Percentiles rank a stretch among this genome's conserved stretches.
Evolutionary conservation across 2,329 filamentous ascomycete genomes (phyloP).

Genomic region (Colletotrichum sp.): DNA sequence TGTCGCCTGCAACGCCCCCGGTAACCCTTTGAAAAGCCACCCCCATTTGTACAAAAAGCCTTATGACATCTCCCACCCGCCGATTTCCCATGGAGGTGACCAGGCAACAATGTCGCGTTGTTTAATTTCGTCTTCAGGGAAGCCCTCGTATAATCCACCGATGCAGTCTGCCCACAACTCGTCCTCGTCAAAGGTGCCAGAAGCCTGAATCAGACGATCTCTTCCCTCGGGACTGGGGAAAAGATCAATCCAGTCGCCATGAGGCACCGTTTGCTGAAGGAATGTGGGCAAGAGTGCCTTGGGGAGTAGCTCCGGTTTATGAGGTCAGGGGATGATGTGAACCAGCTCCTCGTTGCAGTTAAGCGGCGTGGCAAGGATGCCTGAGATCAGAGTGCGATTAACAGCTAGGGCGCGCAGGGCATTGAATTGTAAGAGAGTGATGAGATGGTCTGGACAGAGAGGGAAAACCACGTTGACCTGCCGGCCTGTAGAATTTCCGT

Average conservation of each 20-base stretch:
- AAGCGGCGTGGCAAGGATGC: conserved; percentile 31
- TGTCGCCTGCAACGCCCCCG: conserved; percentile 33
- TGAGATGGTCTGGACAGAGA: conserved; percentile 43
- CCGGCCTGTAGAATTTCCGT: conserved; percentile 19
- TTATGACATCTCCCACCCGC: conserved; percentile 44
- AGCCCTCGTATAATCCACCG: conserved; percentile 47
- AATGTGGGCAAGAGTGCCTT: conserved; percentile 38
- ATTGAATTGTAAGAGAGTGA: conserved; percentile 46
- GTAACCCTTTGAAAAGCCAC: conserved; percentile 30
- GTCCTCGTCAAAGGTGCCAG: conserved; percentile 43
- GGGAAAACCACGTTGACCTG: conserved; percentile 34
- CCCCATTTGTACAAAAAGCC: conserved; percentile 42
- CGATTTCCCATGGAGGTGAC: conserved; percentile 31
- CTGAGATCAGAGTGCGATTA: conserved; percentile 39
- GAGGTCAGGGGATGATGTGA: conserved; percentile 30
- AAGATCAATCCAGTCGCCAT: conserved; percentile 46
- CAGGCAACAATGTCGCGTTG: conserved; percentile 45
- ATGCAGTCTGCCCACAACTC: conserved; percentile 46
- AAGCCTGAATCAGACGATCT: conserved; percentile 40
- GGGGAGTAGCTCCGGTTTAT: conserved; percentile 31
- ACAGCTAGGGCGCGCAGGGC: conserved; percentile 38
- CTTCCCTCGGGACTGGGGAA: conserved; percentile 40
- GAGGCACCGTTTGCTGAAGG: conserved; percentile 40
- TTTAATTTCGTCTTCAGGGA: conserved; percentile 44
- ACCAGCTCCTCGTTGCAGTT: conserved; percentile 34